These are phyloP conservation scores for Colletotrichum sp. DNA, from an alignment of 2,329 filamentous ascomycete species.

Conservation along the genomic window DNA sequence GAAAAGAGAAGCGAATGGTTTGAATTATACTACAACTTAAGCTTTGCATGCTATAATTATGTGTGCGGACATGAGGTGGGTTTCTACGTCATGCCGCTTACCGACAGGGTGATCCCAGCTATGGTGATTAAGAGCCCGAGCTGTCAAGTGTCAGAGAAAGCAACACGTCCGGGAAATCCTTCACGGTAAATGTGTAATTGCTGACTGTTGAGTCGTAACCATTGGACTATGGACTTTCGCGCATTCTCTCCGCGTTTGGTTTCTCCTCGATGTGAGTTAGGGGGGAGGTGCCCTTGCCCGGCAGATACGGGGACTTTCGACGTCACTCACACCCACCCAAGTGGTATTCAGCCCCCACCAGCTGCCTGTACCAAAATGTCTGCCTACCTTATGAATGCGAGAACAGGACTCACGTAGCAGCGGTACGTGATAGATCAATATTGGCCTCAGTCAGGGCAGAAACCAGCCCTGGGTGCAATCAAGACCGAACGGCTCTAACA, in stretches of 20 bases:
- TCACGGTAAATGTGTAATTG: accelerated
- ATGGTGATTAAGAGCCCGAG: not conserved
- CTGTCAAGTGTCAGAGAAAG: not conserved
- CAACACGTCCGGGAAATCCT: not conserved
- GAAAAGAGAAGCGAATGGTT: not conserved
- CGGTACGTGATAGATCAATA: not conserved
- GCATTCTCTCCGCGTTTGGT: not conserved
- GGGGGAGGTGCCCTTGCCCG: not conserved
- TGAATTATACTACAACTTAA: not conserved
- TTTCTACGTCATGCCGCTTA: not conserved
- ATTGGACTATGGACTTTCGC: accelerated
- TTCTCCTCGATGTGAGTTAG: not conserved
- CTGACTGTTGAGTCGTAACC: not conserved
- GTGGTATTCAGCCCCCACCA: not conserved
- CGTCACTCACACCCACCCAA: not conserved
- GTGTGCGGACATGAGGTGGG: not conserved
- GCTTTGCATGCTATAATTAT: not conserved
- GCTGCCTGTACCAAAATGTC: not conserved
- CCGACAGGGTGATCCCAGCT: not conserved
- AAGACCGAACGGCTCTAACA: not conserved
- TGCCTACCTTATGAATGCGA: not conserved
- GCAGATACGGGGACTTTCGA: not conserved
- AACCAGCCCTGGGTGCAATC: not conserved
- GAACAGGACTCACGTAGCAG: not conserved
- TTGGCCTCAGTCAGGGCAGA: not conserved